Base-by-base conservation (phyloP, 1,284 basidiomycete genomes). In the Cutaneotrichosporon daszewskae region DNA sequence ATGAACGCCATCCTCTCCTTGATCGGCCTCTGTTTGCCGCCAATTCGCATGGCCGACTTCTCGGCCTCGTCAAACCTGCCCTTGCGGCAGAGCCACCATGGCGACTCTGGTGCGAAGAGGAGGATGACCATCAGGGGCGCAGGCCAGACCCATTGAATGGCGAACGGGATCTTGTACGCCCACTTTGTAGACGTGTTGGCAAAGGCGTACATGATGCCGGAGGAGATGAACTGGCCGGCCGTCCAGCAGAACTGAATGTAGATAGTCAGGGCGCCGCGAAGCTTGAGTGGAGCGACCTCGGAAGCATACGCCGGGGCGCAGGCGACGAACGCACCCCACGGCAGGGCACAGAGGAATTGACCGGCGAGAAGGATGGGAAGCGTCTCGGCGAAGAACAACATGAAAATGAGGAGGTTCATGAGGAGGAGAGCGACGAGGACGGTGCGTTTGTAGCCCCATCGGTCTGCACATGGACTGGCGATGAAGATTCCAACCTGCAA, bases 211-310 rank as follows among this genome's bases (percentile, higher is more conserved):
- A 37, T 10, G 16, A 39, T 25, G 4, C 40, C 46, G 25, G 25
- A 26, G 9, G 25, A 8, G 25, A 32, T 18, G 19, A 32, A 32
- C 17, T 32, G 32, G 32, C 32, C 32, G 7, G 17, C 17, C 7
- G 17, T 19, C 32, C 32, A 33, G 18, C 32, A 33, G 6, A 33
- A 3, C 19, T 33, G 32, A 13, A 33, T 20, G 32, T 33, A 33
- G 3, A 33, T 65, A 25, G 72, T 73, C 17, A 61, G 44, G 54
- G 61, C 60, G n/a, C 54, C 60, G 32, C 71, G 66, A 6, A 72
- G 59, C 9, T 56, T 49, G 26, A 67, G 58, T 9, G 70, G 70
- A 17, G 55, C 58, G 2, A 33, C 32, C 17, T 33, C 32, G 2
- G 32, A 33, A 11, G 32, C 32, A 19, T 33, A 33, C 3, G 32